Evolutionary conservation across 2,329 filamentous ascomycete genomes (phyloP).

Genomic region (Helicocarpus griseus): DNA sequence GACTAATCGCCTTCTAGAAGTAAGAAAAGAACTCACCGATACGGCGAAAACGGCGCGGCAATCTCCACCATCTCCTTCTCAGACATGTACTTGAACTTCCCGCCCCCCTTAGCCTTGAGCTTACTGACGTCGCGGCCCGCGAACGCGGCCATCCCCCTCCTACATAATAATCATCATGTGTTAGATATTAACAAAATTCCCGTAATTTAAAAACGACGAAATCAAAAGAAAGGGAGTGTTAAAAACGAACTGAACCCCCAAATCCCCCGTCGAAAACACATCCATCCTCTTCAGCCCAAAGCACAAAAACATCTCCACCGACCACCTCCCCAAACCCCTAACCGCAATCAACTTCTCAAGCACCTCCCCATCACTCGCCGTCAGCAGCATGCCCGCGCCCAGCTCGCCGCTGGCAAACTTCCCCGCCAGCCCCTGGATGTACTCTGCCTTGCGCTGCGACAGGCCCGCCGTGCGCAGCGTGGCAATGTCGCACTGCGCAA

Average conservation of each 20-base stretch:
- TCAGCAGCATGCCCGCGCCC: conserved; percentile 63
- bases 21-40: conserved; percentile 44
- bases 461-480: conserved; percentile 74
- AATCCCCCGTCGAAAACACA: conserved; percentile 82
- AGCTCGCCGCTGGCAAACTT: conserved; percentile 71
- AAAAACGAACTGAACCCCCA: conserved; percentile 68
- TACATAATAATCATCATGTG: conserved; percentile 15
- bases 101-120: conserved; percentile 65
- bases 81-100: conserved; percentile 97
- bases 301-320: conserved; percentile 95
- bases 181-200: no score
- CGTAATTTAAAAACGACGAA: not conserved
- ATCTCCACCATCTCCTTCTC: conserved; percentile 86
- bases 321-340: conserved; percentile 79
- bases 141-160: conserved; percentile 80
- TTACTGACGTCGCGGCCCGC: conserved; percentile 73
- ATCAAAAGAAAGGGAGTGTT: not conserved
- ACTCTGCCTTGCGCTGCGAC: conserved; percentile 91
- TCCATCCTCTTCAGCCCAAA: conserved; percentile 93
- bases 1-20: not conserved
- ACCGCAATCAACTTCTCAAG: conserved; percentile 75
- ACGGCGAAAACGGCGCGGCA: conserved; percentile 71
- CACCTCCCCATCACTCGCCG: conserved; percentile 76
- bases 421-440: conserved; percentile 73
- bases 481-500: conserved; percentile 54